Evolutionary conservation across 805 yeast genomes (phyloP).

Genomic region (Candida boleticola): DNA sequence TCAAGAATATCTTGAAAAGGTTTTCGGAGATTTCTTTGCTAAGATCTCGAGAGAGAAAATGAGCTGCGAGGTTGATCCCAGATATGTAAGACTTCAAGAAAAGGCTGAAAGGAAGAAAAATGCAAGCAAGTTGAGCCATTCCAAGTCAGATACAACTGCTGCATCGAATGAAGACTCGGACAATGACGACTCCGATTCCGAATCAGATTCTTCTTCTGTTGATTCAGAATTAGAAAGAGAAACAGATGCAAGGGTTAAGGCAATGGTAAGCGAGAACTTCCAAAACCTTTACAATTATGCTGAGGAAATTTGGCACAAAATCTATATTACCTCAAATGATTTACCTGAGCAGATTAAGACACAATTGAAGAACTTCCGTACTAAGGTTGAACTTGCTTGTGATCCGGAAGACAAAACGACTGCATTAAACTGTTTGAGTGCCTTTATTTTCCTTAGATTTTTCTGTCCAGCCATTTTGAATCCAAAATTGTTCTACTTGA

Average conservation of each 20-base stretch:
- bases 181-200: constrained; percentile 16
- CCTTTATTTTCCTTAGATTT: constrained; percentile 69
- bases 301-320: constrained; percentile 62
- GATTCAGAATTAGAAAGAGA: constrained; percentile 33
- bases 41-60: constrained; percentile 48
- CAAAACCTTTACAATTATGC: constrained; percentile 49
- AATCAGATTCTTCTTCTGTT: constrained; percentile 20
- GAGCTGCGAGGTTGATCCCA: constrained; percentile 82
- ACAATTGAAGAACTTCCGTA: constrained; percentile 62
- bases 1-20: constrained; percentile 68
- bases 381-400: constrained; percentile 60
- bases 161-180: constrained; percentile 15
- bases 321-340: constrained; percentile 67
- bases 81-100: constrained; percentile 41
- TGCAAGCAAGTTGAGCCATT: constrained; percentile 1
- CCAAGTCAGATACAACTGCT: constrained; percentile 10
- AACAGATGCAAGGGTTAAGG: constrained; percentile 28
- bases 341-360: constrained; percentile 65
- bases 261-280: constrained; percentile 46
- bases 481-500: constrained; percentile 79
- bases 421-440: constrained; percentile 72
- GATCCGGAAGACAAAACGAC: constrained; percentile 52
- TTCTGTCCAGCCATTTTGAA: constrained; percentile 83
- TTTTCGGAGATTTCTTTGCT: constrained; percentile 67
- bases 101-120: constrained; percentile 13